phyloP scores from a whole-genome alignment of 1,284 basidiomycete species.

The Pseudozyma pruni region DNA sequence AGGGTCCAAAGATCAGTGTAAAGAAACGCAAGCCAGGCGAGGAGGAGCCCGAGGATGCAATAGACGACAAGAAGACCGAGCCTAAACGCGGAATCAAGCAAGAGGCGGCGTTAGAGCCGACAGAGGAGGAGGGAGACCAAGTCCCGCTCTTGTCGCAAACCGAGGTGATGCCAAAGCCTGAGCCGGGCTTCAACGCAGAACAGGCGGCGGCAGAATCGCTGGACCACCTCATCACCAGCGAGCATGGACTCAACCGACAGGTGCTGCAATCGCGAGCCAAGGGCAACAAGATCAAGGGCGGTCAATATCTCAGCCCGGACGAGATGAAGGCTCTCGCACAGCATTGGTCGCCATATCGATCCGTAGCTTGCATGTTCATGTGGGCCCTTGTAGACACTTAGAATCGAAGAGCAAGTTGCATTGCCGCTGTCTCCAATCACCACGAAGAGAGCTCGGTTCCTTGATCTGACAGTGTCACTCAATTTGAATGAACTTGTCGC shows the following conservation, averaged over 20 bases:
- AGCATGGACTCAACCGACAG: constrained; percentile 31
- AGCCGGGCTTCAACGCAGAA: constrained; percentile 13
- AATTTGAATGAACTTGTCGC: constrained; percentile 13
- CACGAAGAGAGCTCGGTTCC: not conserved
- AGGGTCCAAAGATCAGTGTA: constrained; percentile 47
- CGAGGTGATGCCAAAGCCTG: constrained; percentile 35
- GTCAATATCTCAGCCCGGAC: constrained; percentile 59
- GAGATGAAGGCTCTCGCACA: constrained; percentile 63
- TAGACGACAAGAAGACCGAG: constrained; percentile 7
- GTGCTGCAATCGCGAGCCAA: constrained; percentile 49
- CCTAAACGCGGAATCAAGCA: not conserved
- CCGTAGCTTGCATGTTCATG: constrained; percentile 61
- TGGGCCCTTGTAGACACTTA: constrained; percentile 57
- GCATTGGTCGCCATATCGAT: constrained; percentile 61
- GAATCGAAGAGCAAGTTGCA: not conserved
- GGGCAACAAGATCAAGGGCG: constrained; percentile 64
- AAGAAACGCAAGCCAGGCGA: constrained; percentile 53
- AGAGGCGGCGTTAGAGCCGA: constrained; percentile 25
- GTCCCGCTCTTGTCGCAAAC: constrained; percentile 30
- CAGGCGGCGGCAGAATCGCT: constrained; percentile 3
- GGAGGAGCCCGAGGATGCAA: constrained; percentile 14
- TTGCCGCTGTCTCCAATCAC: no score
- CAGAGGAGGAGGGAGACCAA: constrained; percentile 25
- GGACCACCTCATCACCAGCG: constrained; percentile 29
- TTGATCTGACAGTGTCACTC: constrained; percentile 18